Percentiles rank a stretch among this genome's conserved stretches.
Conservation (phyloP, 768 basidiomycete genomes). For the Pisolithus albus region DNA sequence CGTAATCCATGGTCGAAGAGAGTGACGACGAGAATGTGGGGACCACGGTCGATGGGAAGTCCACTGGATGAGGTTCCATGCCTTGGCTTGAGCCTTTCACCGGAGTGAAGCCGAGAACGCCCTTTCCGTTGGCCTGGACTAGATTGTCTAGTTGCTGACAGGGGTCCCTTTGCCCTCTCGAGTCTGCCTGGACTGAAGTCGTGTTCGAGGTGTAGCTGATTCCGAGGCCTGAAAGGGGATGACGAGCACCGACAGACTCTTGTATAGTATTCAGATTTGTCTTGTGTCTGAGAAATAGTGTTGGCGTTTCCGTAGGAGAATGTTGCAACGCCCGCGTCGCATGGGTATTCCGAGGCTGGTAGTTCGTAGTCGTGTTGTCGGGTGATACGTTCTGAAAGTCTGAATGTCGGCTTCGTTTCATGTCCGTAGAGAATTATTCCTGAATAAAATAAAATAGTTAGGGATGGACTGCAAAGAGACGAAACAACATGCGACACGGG, state of each 20-base stretch:
- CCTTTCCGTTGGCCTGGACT: conserved; percentile 7
- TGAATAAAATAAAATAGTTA: conserved; percentile 8
- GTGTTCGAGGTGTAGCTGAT: conserved; percentile 13
- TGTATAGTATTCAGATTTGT: not conserved
- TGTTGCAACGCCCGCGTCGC: conserved; percentile 29
- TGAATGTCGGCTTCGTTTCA: conserved; percentile 21
- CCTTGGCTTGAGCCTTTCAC: not conserved
- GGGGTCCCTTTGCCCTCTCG: not conserved
- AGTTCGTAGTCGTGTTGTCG: conserved; percentile 1
- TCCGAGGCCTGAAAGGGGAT: conserved; percentile 22
- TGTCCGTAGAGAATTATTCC: conserved; percentile 4
- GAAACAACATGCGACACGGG: not conserved
- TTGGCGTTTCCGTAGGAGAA: conserved; percentile 11
- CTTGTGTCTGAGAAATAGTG: conserved; percentile 23
- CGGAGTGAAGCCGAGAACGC: not conserved
- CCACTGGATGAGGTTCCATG: not conserved
- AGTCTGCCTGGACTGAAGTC: not conserved
- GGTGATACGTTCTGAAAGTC: conserved; percentile 15
- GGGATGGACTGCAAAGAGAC: not conserved
- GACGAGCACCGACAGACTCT: not conserved
- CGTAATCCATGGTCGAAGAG: not conserved
- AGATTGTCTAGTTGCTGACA: conserved; percentile 1
- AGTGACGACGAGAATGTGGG: not conserved
- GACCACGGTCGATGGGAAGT: not conserved
- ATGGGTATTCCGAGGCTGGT: conserved; percentile 7